Evolutionary conservation across 768 basidiomycete species (phyloP), one percentile per base, ranked within the genome.

Genomic region (Rhizopogon roseolus): DNA sequence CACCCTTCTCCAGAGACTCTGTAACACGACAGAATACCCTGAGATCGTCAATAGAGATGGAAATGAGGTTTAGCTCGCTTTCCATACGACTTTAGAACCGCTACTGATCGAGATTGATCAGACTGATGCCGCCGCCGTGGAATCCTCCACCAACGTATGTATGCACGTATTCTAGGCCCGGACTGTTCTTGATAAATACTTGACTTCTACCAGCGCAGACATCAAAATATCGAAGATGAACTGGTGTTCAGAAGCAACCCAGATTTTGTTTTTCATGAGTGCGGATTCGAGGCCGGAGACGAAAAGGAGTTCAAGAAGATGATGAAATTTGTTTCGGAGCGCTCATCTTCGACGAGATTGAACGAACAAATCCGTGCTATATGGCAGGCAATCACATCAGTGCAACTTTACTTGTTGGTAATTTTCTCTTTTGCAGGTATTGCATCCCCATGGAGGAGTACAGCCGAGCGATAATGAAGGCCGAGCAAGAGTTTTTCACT

Each of bases 231-330:
- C 34, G 41, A 64, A 42, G 49, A 58, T 28, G 53, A 63, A 41
- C 57, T 73, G 32, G 57, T 58, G 2, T 73, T 66, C 57, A 52
- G 52, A 39, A 67, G 58, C 54, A 66, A 66, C 40, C 62, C 60
- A 1, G 34, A 56, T 14, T 72, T 70, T 50, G 62, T 68, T 41
- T 73, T 73, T 48, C 73, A 73, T 41, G 72, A 74, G 25, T 48
- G 29, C 0, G 36, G n/a, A 32, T 49, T 49, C 14, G 32, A 49
- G 19, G 48, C 46, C 5, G 27, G 48, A 6, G 5, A 11, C 8
- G 28, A 7, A 32, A 7, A 49, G 4, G 28, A 49, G 8, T 49
- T 37, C n/a, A 5, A 17, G 9, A 17, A n/a, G 14, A 37, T 49
- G 48, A 36, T 37, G 29, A 16, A 49, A 11, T 49, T 49, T 25